Evolutionary conservation across 2,329 filamentous ascomycete genomes (phyloP), one percentile per base, ranked within the genome.

Genomic region (Arthrobotrys pseudoclavata): DNA sequence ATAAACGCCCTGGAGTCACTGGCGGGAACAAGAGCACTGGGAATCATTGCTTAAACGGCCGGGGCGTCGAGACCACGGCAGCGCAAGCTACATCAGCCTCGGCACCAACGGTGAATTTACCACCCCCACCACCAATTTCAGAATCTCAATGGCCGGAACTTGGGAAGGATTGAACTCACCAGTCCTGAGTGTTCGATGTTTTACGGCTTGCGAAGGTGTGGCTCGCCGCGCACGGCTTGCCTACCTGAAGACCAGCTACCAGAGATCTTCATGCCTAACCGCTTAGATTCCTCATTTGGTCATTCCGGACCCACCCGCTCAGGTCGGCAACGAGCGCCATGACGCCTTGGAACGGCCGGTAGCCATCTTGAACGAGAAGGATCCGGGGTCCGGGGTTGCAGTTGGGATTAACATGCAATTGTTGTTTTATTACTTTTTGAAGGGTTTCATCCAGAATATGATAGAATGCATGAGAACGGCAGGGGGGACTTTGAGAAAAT

Each of bases 131-230:
- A 26, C 48, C 57, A 29, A 69, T 76, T 4, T 52, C 63, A n/a
- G 71, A 64, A 20, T 40, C 47, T 5, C 57, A 50, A 22, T 76
- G 64, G 71, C 71, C 64, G 42, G 71, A 64, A n/a, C 57, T 76
- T 47, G 66, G 71, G 60, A 70, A 69, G 45, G 52, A 61, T 34
- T 70, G 40, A 62, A 13, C 10, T 7, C 3, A 45, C 10, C 9
- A 12, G 20, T 3, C 42, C 34, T n/a, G 31, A 42, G 9, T n/a
- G 18, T 18, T 42, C 31, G 34, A 18, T 13, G 13, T 18, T 22
- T 24, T 20, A 63, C 2, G 37, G 22, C 37, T 20, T 31, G 9
- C 15, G 2, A 31, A 3, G 22, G 5, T 2, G 29, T n/a, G 42
- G 15, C 9, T 20, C 22, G 24, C n/a, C 20, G 9, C 42, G 20